phyloP scores from a whole-genome alignment of 2,329 filamentous ascomycete genomes.

The Rachicladosporium sp. region DNA sequence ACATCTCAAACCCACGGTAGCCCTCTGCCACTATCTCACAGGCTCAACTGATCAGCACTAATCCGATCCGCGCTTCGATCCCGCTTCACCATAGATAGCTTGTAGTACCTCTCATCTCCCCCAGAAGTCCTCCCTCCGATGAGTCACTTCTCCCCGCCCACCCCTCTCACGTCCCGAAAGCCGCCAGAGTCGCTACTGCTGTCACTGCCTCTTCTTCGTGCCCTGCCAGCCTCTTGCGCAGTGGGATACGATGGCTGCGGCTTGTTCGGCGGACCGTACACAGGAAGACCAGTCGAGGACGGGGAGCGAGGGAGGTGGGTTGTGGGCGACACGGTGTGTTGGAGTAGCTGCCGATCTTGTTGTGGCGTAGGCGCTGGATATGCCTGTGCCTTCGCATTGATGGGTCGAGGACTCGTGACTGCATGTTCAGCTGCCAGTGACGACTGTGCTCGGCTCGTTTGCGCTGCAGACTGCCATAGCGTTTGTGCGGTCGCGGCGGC shows the following conservation, averaged over 20 bases:
- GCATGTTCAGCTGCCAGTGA: conserved; percentile 18
- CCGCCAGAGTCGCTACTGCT: conserved; percentile 64
- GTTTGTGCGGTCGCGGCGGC: conserved; percentile 16
- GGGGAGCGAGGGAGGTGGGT: conserved; percentile 24
- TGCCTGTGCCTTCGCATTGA: conserved; percentile 32
- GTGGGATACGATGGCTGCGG: conserved; percentile 22
- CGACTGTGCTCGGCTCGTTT: conserved; percentile 3
- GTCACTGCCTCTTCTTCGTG: conserved; percentile 52
- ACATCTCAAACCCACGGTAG: too few relatives aligned
- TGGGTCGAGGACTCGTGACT: conserved; percentile 32
- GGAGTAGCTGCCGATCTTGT: conserved; percentile 15
- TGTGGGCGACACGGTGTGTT: conserved; percentile 25
- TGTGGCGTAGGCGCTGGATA: conserved; percentile 22
- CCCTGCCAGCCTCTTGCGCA: conserved; percentile 17
- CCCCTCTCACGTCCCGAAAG: conserved; percentile 62
- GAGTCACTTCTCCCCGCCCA: conserved; percentile 65
- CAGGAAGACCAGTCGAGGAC: conserved; percentile 21
- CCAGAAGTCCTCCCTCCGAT: conserved; percentile 63
- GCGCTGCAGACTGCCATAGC: conserved; percentile 1
- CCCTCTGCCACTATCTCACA: too few relatives aligned
- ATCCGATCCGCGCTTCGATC: conserved; percentile 62
- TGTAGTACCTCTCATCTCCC: conserved; percentile 74
- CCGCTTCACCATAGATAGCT: conserved; percentile 61
- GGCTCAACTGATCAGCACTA: conserved; percentile 61
- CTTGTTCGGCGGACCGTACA: conserved; percentile 24